A percentile compares a stretch with the other conserved stretches of the same genome.
These are phyloP conservation scores for Symmetrospora coprosmae DNA, from an alignment of 768 basidiomycete species.

Conservation along the genomic window DNA sequence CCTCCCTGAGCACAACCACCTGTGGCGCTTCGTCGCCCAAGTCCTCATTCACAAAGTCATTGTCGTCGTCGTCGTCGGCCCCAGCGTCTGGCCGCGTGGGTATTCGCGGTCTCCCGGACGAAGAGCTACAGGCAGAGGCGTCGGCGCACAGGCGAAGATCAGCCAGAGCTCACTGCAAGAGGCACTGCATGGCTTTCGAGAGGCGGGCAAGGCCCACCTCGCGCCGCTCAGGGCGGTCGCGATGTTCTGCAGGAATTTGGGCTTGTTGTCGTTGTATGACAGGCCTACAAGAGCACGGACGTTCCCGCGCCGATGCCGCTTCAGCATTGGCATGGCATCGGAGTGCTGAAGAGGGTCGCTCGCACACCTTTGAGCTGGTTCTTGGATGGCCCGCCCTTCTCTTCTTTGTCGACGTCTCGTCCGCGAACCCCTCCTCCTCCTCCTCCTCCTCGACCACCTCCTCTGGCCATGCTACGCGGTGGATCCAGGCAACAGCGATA, in stretches of 20 bases:
- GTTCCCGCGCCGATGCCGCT: too few relatives aligned
- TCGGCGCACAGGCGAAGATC: neutral
- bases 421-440: too few relatives aligned
- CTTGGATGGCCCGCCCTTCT: conserved; percentile 1
- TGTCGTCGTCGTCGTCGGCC: conserved; percentile 57
- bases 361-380: neutral
- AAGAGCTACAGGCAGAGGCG: neutral
- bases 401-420: too few relatives aligned
- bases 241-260: neutral
- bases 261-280: neutral
- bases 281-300: neutral
- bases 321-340: neutral
- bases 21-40: conserved; percentile 55
- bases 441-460: too few relatives aligned
- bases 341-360: neutral
- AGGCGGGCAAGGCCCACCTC: too few relatives aligned
- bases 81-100: conserved; percentile 8
- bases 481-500: too few relatives aligned
- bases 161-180: too few relatives aligned
- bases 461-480: conserved; percentile 14
- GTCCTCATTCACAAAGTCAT: conserved; percentile 52
- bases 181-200: too few relatives aligned
- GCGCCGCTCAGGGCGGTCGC: neutral
- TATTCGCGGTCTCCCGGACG: conserved; percentile 3
- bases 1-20: conserved; percentile 72